Evolutionary conservation across 805 yeast species (phyloP).

Genomic region (Schizosaccharomyces pombe): DNA sequence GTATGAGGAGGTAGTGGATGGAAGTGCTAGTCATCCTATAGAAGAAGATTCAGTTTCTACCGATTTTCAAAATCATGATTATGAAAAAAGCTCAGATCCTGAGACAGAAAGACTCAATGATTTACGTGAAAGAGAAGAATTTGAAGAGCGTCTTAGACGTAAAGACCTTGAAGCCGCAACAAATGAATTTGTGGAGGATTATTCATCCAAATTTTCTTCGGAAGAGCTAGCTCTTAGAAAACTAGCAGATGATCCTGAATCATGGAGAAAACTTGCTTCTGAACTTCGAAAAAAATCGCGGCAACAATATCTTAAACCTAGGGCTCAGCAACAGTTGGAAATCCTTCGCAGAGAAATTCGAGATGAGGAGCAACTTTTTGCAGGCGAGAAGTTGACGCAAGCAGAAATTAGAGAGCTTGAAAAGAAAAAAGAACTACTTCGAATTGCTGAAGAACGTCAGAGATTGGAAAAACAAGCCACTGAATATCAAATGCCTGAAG

Average conservation of each 20-base stretch:
- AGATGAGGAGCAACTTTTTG: slow-evolving; percentile 25
- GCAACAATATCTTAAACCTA: slow-evolving; percentile 23
- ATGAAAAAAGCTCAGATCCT: too few relatives aligned
- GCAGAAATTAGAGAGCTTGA: slow-evolving; percentile 29
- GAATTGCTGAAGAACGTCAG: slow-evolving; percentile 21
- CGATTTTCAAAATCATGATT: not conserved
- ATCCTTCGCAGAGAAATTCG: slow-evolving; percentile 25
- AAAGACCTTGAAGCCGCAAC: slow-evolving; percentile 8
- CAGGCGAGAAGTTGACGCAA: slow-evolving; percentile 21
- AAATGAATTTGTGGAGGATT: slow-evolving; percentile 4
- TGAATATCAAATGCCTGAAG: slow-evolving; percentile 36
- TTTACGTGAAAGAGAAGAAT: slow-evolving; percentile 14
- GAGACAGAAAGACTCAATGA: slow-evolving; percentile 12
- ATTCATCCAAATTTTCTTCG: slow-evolving; percentile 5
- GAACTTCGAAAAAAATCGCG: slow-evolving; percentile 26
- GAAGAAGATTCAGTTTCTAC: not conserved
- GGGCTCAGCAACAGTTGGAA: slow-evolving; percentile 26
- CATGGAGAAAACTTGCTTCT: slow-evolving; percentile 12
- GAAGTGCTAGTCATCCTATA: not conserved
- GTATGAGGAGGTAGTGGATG: not conserved
- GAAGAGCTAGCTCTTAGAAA: not conserved
- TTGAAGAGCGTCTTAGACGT: slow-evolving; percentile 13
- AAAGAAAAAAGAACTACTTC: slow-evolving; percentile 27
- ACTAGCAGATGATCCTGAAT: slow-evolving; percentile 6
- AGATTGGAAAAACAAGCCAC: slow-evolving; percentile 15